Percentiles rank a stretch among this genome's conserved stretches.
These are phyloP conservation scores for Bruguiera hainesii DNA, from an alignment of 441 rosid species.

Conservation along the genomic window DNA sequence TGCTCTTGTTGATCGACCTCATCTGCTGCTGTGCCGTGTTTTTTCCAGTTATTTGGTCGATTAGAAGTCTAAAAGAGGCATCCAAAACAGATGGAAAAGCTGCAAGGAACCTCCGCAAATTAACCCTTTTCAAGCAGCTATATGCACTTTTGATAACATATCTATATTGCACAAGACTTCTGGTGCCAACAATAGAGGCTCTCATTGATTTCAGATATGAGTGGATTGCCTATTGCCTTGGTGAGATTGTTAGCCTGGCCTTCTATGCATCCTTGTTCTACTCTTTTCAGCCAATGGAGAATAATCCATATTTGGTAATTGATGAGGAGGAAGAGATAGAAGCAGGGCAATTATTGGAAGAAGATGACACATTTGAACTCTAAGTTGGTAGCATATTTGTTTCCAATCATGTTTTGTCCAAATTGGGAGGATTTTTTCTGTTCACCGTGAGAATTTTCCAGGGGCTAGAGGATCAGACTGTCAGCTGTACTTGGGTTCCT, in stretches of 20 bases:
- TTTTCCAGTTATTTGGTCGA: conserved; percentile 55
- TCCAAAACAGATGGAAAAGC: conserved; percentile 52
- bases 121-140: conserved; percentile 56
- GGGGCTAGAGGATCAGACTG: too few relatives aligned
- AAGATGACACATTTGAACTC: conserved; percentile 40
- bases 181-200: conserved; percentile 37
- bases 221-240: conserved; percentile 37
- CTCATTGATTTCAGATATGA: conserved; percentile 37
- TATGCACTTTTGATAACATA: conserved; percentile 45
- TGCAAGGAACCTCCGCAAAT: conserved; percentile 44
- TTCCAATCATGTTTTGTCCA: too few relatives aligned
- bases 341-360: conserved; percentile 37
- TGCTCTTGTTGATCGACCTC: conserved; percentile 45
- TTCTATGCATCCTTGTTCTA: conserved; percentile 46
- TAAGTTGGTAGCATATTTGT: neutral
- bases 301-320: conserved; percentile 48
- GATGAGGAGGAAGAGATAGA: conserved; percentile 41
- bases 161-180: conserved; percentile 48
- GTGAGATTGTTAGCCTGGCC: conserved; percentile 46
- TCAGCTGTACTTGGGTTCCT: too few relatives aligned
- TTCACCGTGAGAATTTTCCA: too few relatives aligned
- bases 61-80: conserved; percentile 43
- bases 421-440: too few relatives aligned
- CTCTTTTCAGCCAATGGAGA: conserved; percentile 50
- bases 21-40: conserved; percentile 55